Percentiles rank a stretch among this genome's conserved stretches.
phyloP scores from a whole-genome alignment of 306 rosid species.

The Gastrolobium villosum region DNA sequence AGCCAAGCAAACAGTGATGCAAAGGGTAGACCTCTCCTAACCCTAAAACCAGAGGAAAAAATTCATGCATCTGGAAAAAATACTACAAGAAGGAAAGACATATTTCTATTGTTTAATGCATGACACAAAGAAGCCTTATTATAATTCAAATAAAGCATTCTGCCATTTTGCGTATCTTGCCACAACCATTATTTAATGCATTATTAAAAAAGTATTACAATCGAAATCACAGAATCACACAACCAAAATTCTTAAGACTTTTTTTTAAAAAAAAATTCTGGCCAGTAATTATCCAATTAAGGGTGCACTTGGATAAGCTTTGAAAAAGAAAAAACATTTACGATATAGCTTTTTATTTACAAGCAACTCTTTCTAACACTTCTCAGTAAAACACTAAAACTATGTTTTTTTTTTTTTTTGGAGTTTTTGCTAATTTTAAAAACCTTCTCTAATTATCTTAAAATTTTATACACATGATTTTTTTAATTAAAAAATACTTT shows the following conservation, averaged over 20 bases:
- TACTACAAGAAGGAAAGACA: slow-evolving; percentile 21
- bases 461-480: no score
- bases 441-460: no score
- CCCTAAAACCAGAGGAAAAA: slow-evolving; percentile 1
- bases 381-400: slow-evolving; percentile 12
- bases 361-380: background rate
- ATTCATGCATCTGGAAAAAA: background rate
- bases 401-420: background rate
- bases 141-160: slow-evolving; percentile 21
- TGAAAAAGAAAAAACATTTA: background rate
- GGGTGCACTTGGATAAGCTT: background rate
- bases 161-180: background rate
- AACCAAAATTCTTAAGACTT: background rate
- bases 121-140: slow-evolving; percentile 21
- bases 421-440: background rate
- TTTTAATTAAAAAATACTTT: no score
- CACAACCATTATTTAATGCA: background rate
- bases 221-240: background rate
- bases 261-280: background rate
- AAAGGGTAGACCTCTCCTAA: background rate
- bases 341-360: background rate
- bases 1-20: slow-evolving; percentile 8
- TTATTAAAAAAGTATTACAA: background rate
- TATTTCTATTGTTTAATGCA: slow-evolving; percentile 5
- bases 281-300: slow-evolving; percentile 1